Evolutionary conservation across 257 asterid species (phyloP), one percentile per base, ranked within the genome.

Genomic region (Jacaranda mimosifolia): DNA sequence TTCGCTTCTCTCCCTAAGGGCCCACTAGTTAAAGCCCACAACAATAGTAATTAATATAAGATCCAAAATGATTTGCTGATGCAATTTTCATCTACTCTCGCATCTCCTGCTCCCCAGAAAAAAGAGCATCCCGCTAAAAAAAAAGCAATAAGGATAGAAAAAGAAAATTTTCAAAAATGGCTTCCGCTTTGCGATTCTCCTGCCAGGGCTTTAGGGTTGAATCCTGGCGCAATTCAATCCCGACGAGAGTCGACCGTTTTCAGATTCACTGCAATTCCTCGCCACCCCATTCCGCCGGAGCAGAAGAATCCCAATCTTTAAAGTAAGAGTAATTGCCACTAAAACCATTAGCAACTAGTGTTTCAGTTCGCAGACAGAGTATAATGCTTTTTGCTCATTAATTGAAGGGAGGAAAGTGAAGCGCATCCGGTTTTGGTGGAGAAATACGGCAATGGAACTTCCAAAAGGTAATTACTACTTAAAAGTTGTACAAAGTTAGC

Each of bases 361-460:
- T 43, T 65, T 63, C 70, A 9, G 51, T 9, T 59, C 68, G 48
- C 75, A 69, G 55, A 7, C 60, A 42, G 1, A 11, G 1, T 49
- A 6, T 14, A 51, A 4, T 74, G 32, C 52, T 19, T 10, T 67
- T 45, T 76, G 74, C 26, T 73, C 15, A 32, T 79, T 56, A 35
- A 63, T 81, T 59, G 40, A 75, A 90, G 97, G 80, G 86, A 80
- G 74, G 83, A 81, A 74, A 80, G 68, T 68, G 86, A 83, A 63
- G 68, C 66, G 59, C 84, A 63, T 59, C 81, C 85, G 68, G 48
- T 90, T 85, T 80, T 95, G 82, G 85, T 95, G 77, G 99, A 95
- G 82, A 90, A 84, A 70, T 91, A 90, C 82, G 87, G 88, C 40
- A 84, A 95, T 75, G 99, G 99, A 53, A 87, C 93, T 78, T 89